A percentile compares a stretch with the other conserved stretches of the same genome.
Conservation (phyloP, 768 basidiomycete genomes). For the Podaxis sp. region DNA sequence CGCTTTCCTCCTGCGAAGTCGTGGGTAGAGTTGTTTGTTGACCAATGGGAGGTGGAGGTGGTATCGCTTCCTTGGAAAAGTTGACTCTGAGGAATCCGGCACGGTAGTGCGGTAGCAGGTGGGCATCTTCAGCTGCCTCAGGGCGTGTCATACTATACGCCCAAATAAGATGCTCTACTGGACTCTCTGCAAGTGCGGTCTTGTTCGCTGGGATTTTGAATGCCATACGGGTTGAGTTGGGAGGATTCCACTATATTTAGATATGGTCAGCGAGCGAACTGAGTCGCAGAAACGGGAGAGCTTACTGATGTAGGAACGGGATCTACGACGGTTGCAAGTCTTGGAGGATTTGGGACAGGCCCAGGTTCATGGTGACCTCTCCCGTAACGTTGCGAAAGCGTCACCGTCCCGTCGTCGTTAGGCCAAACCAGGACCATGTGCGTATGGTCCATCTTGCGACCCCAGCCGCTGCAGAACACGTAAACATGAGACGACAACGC, state of each 20-base stretch:
- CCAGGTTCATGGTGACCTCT: conserved; percentile 45
- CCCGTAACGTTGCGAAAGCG: conserved; percentile 58
- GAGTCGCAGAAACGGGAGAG: not conserved
- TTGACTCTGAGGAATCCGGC: conserved; percentile 36
- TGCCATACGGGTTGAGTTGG: conserved; percentile 34
- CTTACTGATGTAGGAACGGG: conserved; percentile 33
- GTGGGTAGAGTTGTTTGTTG: conserved; percentile 13
- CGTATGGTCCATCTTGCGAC: conserved; percentile 43
- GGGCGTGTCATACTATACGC: conserved; percentile 36
- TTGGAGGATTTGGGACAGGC: conserved; percentile 40
- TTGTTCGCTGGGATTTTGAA: conserved; percentile 43
- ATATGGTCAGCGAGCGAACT: not conserved
- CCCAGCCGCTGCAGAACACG: conserved; percentile 43
- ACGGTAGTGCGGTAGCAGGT: conserved; percentile 18
- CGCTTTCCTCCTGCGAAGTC: conserved; percentile 5
- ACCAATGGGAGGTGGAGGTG: conserved; percentile 8
- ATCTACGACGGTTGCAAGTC: conserved; percentile 39
- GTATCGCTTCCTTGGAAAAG: conserved; percentile 28
- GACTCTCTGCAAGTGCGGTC: conserved; percentile 25
- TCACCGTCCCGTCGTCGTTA: conserved; percentile 48
- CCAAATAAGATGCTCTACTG: conserved; percentile 36
- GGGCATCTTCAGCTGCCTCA: conserved; percentile 12
- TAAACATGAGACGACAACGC: not conserved
- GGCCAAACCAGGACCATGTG: conserved; percentile 58
- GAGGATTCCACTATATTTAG: conserved; percentile 26